Percentiles rank a stretch among this genome's conserved stretches.
Evolutionary conservation across 108 stramenopile species (phyloP).

Genomic region (Skeletonema costatum): DNA sequence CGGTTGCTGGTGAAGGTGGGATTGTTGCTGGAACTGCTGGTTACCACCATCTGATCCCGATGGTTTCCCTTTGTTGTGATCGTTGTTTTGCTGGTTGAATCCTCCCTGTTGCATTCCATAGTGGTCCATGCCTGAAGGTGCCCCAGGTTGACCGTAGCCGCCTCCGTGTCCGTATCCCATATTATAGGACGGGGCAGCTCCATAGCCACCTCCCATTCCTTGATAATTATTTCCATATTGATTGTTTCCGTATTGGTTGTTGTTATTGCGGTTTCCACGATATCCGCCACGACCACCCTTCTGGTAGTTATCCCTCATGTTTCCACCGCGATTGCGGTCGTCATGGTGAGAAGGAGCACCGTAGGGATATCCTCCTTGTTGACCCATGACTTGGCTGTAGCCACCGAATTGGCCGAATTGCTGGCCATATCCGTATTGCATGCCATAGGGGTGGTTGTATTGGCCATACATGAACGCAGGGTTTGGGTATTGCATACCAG

Average conservation of each 20-base stretch:
- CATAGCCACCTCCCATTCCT: slow-evolving; percentile 34
- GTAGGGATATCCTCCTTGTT: slow-evolving; percentile 58
- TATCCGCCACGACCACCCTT: slow-evolving; percentile 70
- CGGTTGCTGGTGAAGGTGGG: slow-evolving; percentile 66
- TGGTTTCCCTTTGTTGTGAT: slow-evolving; percentile 57
- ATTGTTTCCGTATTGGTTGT: slow-evolving; percentile 57
- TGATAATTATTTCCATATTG: slow-evolving; percentile 76
- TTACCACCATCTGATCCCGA: slow-evolving; percentile 54
- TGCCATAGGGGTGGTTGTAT: slow-evolving; percentile 65
- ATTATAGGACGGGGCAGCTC: slow-evolving; percentile 52
- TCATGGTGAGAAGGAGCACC: slow-evolving; percentile 74
- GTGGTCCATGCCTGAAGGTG: slow-evolving; percentile 65
- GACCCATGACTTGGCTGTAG: slow-evolving; percentile 80
- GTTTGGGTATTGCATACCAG: slow-evolving; percentile 70
- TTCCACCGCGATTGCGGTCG: slow-evolving; percentile 48
- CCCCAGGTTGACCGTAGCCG: slow-evolving; percentile 60
- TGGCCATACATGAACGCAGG: slow-evolving; percentile 74
- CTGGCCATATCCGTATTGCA: slow-evolving; percentile 77
- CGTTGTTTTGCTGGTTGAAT: slow-evolving; percentile 58
- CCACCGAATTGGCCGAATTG: slow-evolving; percentile 59
- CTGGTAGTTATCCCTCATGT: slow-evolving; percentile 73
- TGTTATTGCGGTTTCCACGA: slow-evolving; percentile 55
- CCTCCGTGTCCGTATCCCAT: slow-evolving; percentile 64
- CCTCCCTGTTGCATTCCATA: slow-evolving; percentile 57
- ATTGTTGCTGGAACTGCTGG: slow-evolving; percentile 54